Evolutionary conservation across 2,329 filamentous ascomycete species (phyloP).

Genomic region (Fusarium veterinarium): DNA sequence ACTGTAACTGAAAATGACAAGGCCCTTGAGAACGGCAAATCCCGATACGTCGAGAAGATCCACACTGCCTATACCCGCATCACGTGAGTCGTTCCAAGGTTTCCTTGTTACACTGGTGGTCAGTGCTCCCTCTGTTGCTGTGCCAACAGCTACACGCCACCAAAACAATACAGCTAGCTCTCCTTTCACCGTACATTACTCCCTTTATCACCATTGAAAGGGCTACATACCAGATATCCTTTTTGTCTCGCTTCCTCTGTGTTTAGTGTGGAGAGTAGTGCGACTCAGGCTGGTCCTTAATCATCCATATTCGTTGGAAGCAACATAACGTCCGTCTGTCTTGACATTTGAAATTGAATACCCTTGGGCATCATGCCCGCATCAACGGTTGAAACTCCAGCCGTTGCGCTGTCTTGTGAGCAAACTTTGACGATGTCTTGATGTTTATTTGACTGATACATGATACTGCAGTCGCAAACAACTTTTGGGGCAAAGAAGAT

Average conservation of each 20-base stretch:
- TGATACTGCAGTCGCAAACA: conserved; percentile 82
- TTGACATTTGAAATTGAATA: conserved; percentile 18
- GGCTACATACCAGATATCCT: conserved; percentile 12
- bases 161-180: conserved; percentile 39
- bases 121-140: conserved; percentile 20
- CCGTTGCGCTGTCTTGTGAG: conserved; percentile 76
- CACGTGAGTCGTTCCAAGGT: conserved; percentile 37
- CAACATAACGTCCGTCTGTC: conserved; percentile 1
- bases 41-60: conserved; percentile 40
- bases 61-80: conserved; percentile 32
- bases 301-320: conserved; percentile 6
- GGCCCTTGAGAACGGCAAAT: conserved; percentile 45
- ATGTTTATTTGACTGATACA: conserved; percentile 26
- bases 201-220: conserved; percentile 31
- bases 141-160: conserved; percentile 33
- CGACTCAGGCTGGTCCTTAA: conserved; percentile 40
- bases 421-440: not conserved
- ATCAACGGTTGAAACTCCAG: conserved; percentile 69
- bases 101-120: not conserved
- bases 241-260: conserved; percentile 29
- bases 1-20: conserved; percentile 49
- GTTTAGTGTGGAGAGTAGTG: conserved; percentile 30
- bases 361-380: conserved; percentile 65
- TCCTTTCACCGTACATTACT: conserved; percentile 4
- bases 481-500: conserved; percentile 99